Conservation (phyloP, 2,329 filamentous ascomycete species). For the Sporothrix dimorphospora region DNA sequence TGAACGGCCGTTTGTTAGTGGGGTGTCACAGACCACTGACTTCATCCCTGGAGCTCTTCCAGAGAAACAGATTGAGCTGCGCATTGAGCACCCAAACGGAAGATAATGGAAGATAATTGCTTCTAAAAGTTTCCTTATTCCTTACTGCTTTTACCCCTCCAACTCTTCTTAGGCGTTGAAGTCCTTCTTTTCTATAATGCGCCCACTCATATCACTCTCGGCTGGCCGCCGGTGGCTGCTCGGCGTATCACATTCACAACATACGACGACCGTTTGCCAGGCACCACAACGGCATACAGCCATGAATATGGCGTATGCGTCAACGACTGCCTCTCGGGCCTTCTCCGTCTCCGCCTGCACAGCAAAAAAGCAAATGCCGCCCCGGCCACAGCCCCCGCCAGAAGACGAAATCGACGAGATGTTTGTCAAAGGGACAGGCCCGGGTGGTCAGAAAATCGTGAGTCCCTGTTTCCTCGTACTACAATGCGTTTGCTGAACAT, state of each 20-base stretch:
- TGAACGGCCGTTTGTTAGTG: conserved; percentile 3
- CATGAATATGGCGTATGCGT: background rate
- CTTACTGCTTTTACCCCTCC: background rate
- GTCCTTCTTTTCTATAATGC: background rate
- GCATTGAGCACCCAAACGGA: background rate
- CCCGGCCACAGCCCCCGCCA: conserved; percentile 70
- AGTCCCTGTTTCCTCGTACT: no score
- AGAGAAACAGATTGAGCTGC: background rate
- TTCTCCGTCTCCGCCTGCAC: background rate
- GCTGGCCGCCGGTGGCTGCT: background rate
- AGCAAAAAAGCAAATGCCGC: conserved; percentile 58
- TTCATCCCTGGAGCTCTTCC: background rate
- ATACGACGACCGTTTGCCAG: background rate
- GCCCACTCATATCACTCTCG: background rate
- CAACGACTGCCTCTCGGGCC: background rate
- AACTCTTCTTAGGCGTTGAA: background rate
- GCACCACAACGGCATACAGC: background rate
- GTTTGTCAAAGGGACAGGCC: conserved; percentile 89
- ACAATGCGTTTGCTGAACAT: conserved; percentile 12
- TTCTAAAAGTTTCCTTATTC: no score
- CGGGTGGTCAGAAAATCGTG: conserved; percentile 94
- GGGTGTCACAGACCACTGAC: background rate
- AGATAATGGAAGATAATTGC: no score
- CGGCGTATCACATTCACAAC: background rate
- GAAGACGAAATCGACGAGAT: conserved; percentile 80